phyloP scores from a whole-genome alignment of 1,284 basidiomycete species.

The Pisolithus thermaeus region DNA sequence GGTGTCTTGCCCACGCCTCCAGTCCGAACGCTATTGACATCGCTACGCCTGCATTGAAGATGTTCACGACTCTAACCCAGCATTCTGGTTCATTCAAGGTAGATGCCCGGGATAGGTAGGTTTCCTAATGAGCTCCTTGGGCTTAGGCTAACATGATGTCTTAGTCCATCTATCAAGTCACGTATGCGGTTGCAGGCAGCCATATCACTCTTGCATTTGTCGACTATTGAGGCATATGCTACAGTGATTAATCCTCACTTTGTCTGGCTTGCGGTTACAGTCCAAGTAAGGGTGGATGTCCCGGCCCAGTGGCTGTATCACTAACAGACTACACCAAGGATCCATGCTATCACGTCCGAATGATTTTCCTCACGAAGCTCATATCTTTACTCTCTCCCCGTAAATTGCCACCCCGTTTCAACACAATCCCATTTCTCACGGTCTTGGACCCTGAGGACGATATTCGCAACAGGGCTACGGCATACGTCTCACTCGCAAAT shows the following conservation, averaged over 20 bases:
- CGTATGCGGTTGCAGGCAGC: slow-evolving; percentile 80
- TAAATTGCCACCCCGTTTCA: slow-evolving; percentile 69
- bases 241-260: slow-evolving; percentile 60
- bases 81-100: slow-evolving; percentile 59
- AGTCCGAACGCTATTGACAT: slow-evolving; percentile 59
- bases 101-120: slow-evolving; percentile 64
- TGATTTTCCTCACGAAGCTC: slow-evolving; percentile 74
- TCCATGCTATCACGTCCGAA: slow-evolving; percentile 82
- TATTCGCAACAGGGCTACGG: slow-evolving; percentile 55
- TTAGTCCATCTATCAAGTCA: slow-evolving; percentile 55
- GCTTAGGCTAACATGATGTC: slow-evolving; percentile 9
- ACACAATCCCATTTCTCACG: slow-evolving; percentile 82
- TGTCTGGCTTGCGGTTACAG: slow-evolving; percentile 62
- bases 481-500: slow-evolving; percentile 48
- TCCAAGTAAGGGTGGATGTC: slow-evolving; percentile 52
- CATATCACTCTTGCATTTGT: slow-evolving; percentile 76
- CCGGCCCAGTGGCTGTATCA: background rate
- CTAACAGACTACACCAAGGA: slow-evolving; percentile 47
- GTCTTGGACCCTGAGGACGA: slow-evolving; percentile 91
- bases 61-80: slow-evolving; percentile 65
- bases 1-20: slow-evolving; percentile 64
- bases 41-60: slow-evolving; percentile 67
- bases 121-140: slow-evolving; percentile 7
- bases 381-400: slow-evolving; percentile 53
- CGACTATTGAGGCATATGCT: slow-evolving; percentile 58